Percentiles rank a stretch among this genome's conserved stretches.
Evolutionary conservation across 345 rosid genomes (phyloP).

Genomic region (Erodium maritimum): DNA sequence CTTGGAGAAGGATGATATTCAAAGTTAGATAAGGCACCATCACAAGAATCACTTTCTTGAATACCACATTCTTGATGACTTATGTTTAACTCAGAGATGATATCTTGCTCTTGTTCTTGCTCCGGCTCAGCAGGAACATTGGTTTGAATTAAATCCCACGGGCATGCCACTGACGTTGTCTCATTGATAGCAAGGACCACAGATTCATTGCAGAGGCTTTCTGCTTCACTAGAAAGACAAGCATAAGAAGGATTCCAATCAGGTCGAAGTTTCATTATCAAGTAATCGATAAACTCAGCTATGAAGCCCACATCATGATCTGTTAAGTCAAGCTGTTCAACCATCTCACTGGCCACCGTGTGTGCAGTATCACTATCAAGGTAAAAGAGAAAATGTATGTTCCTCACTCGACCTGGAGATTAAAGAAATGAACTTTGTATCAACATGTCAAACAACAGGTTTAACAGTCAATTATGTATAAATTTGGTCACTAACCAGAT

Average conservation of each 20-base stretch:
- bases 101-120: slow-evolving; percentile 11
- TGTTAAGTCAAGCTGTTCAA: slow-evolving; percentile 56
- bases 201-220: slow-evolving; percentile 14
- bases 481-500: slow-evolving; percentile 24
- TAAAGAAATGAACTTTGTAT: neutral
- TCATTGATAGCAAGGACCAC: no score
- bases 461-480: neutral
- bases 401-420: slow-evolving; percentile 39
- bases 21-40: slow-evolving; percentile 8
- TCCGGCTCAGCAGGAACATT: slow-evolving; percentile 11
- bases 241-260: slow-evolving; percentile 29
- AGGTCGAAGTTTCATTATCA: slow-evolving; percentile 44
- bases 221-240: slow-evolving; percentile 15
- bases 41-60: neutral
- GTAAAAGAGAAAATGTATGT: slow-evolving; percentile 57
- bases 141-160: slow-evolving; percentile 20
- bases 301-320: slow-evolving; percentile 59
- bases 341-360: slow-evolving; percentile 70
- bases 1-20: slow-evolving; percentile 4
- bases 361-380: slow-evolving; percentile 63
- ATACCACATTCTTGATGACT: slow-evolving; percentile 7
- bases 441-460: neutral
- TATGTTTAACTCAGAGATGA: slow-evolving; percentile 5
- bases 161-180: slow-evolving; percentile 10
- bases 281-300: slow-evolving; percentile 53